Base-by-base conservation (phyloP, 2,329 filamentous ascomycete genomes). In the Colletotrichum sp. region DNA sequence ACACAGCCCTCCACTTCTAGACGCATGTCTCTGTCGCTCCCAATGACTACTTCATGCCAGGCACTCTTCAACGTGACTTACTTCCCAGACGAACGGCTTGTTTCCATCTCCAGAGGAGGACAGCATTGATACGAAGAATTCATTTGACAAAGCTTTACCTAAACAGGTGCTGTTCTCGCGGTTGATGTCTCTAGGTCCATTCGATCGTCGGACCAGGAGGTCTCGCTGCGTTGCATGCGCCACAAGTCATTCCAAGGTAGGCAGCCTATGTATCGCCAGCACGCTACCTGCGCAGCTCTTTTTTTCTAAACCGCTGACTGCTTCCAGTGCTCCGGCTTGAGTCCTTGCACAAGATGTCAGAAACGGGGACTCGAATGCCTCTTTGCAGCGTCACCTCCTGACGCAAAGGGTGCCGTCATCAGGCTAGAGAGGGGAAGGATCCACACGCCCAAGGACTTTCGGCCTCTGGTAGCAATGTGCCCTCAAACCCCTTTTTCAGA, bases 191-290 rank as follows among this genome's bases (percentile, higher is more conserved):
- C 49, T 84, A 1, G 84, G 84, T 0, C 84, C 83, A 3, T 85
- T 85, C 44, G 84, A 85, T 67, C 63, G 78, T 2, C 81, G 84
- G 4, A 82, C 79, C 63, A 83, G 79, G 69, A 79, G 81, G 34
- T 84, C 80, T 3, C 80, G 83, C 13, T 85, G 84, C 36, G 66
- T 78, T 28, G 69, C 78, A 6, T 85, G 84, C 59, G 79, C 80
- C 5, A 64, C 72, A 28, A 83, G 83, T 66, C 84, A 85, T 72
- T 78, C 85, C 10, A 85, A 85, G 78, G 84, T 82, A 62, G 10
- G 79, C 57, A 12, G 18, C 4, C 57, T 60, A 15, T 52, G 24
- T 6, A 21, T 24, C 44, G 10, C 44, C n/a, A 21, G 1, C 8
- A 8, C 18, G 5, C 18, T 49, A 12, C 18, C 5, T 49, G 18